These are phyloP conservation scores for Beauveria pseudobassiana DNA, from an alignment of 2,329 filamentous ascomycete species.

Conservation along the genomic window DNA sequence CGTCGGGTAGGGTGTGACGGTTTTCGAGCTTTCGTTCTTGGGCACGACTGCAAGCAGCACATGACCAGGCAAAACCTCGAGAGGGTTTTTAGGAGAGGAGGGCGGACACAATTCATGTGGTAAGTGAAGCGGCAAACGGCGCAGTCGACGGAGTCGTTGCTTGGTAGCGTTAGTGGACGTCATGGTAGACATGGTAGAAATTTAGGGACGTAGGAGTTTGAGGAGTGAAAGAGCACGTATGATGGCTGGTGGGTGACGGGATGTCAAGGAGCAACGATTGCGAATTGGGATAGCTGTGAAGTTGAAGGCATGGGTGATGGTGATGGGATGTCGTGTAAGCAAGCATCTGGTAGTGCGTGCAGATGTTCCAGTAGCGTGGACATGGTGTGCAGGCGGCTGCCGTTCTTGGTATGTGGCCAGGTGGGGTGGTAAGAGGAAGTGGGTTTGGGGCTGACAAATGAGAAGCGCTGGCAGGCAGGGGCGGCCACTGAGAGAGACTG, in stretches of 20 bases:
- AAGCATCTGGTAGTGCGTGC: constrained; percentile 8
- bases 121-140: constrained; percentile 92
- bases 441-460: background rate
- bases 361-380: background rate
- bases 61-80: constrained; percentile 96
- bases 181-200: background rate
- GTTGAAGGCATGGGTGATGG: background rate
- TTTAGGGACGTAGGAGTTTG: background rate
- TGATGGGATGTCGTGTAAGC: constrained; percentile 10
- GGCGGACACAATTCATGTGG: constrained; percentile 96
- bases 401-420: constrained; percentile 10
- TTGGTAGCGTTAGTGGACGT: constrained; percentile 30
- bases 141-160: constrained; percentile 92
- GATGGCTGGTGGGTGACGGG: background rate
- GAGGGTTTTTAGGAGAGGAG: constrained; percentile 90
- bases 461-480: background rate
- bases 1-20: constrained; percentile 68
- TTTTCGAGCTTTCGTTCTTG: constrained; percentile 90
- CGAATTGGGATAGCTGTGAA: no score
- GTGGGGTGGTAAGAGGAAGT: constrained; percentile 1
- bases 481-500: background rate
- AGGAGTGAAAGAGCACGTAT: background rate
- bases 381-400: background rate
- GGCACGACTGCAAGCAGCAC: constrained; percentile 90
- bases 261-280: background rate